These are phyloP conservation scores for Castanea mollissima DNA, from an alignment of 306 rosid genomes.

Conservation along the genomic window DNA sequence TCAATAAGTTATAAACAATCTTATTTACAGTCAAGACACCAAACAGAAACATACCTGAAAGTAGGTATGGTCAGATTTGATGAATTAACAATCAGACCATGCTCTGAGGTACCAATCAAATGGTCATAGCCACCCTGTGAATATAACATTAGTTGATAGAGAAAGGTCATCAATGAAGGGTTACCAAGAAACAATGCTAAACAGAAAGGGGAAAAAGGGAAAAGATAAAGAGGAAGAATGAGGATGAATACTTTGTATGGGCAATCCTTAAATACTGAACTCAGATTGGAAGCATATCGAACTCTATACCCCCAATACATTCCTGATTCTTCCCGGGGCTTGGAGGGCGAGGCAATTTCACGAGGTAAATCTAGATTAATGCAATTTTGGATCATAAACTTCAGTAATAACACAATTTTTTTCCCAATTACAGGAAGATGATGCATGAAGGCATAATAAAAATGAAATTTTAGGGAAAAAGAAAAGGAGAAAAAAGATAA, in stretches of 20 bases:
- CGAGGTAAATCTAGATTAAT: conserved; percentile 49
- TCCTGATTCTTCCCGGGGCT: conserved; percentile 83
- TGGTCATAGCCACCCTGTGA: conserved; percentile 90
- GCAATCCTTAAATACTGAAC: conserved; percentile 63
- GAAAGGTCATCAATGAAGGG: conserved; percentile 6
- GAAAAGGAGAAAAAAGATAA: neutral
- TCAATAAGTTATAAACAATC: neutral
- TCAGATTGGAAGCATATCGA: conserved; percentile 78
- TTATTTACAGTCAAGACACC: neutral
- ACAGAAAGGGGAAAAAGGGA: neutral
- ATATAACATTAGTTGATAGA: conserved; percentile 17
- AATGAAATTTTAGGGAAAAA: neutral
- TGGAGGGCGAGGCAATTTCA: conserved; percentile 65
- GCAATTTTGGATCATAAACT: conserved; percentile 22
- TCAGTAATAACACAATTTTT: neutral
- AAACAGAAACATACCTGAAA: conserved; percentile 55
- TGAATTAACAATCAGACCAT: conserved; percentile 62
- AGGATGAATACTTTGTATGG: conserved; percentile 53
- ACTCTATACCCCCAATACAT: conserved; percentile 94
- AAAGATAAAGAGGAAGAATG: neutral
- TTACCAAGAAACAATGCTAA: neutral
- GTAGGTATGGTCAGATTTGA: conserved; percentile 73
- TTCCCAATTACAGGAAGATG: neutral
- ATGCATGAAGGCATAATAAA: neutral
- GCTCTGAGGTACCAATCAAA: conserved; percentile 96